A percentile compares a stretch with the other conserved stretches of the same genome.
These are phyloP conservation scores for Metschnikowia matae DNA, from an alignment of 805 yeast species.

Conservation along the genomic window DNA sequence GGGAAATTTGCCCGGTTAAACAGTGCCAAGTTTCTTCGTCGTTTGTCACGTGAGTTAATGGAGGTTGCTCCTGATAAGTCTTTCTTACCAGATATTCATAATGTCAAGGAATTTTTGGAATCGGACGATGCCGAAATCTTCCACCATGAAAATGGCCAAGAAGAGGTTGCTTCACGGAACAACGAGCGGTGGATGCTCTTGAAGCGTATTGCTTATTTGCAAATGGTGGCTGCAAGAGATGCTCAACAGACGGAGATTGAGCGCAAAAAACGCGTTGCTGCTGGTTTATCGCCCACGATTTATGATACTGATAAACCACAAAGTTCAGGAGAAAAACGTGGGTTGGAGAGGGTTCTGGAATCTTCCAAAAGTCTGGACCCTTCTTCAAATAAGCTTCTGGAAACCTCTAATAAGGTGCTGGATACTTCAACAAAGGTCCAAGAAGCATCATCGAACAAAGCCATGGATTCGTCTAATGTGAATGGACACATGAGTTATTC, in stretches of 20 bases:
- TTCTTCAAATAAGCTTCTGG: too few species aligned
- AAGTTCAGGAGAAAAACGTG: too few species aligned
- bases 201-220: conserved; percentile 67
- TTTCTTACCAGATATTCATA: conserved; percentile 55
- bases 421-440: too few species aligned
- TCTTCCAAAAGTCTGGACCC: too few species aligned
- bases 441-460: not conserved
- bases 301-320: not conserved
- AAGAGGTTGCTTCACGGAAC: conserved; percentile 39
- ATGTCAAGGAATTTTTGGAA: conserved; percentile 53
- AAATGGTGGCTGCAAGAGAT: conserved; percentile 56
- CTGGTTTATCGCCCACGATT: conserved; percentile 26
- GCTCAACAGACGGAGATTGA: conserved; percentile 38
- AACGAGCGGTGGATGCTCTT: conserved; percentile 66
- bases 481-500: not conserved
- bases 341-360: too few species aligned
- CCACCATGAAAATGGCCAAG: conserved; percentile 37
- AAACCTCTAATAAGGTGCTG: too few species aligned
- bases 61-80: conserved; percentile 26
- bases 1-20: conserved; percentile 49
- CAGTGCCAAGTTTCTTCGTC: conserved; percentile 52
- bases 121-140: conserved; percentile 38
- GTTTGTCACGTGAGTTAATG: conserved; percentile 51
- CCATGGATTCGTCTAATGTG: not conserved
- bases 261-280: conserved; percentile 29